A percentile compares a stretch with the other conserved stretches of the same genome.
phyloP scores from a whole-genome alignment of 2,329 filamentous ascomycete genomes.

The Trichophyton mentagrophytes region DNA sequence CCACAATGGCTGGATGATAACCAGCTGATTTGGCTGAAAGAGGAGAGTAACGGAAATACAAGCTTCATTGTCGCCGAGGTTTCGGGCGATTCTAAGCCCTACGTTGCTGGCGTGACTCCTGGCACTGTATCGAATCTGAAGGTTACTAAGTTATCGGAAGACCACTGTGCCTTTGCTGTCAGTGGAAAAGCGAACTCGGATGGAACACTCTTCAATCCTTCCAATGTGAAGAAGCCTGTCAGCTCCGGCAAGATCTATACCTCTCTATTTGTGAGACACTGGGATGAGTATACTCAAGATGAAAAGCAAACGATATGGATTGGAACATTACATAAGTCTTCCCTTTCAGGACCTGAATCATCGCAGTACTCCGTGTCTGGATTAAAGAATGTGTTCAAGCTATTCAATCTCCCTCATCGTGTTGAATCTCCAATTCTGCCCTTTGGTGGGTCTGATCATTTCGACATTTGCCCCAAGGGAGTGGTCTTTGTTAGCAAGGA shows the following conservation, averaged over 20 bases:
- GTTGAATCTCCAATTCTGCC: constrained; percentile 36
- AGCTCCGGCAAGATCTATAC: constrained; percentile 39
- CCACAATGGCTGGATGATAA: constrained; percentile 37
- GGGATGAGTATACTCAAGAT: constrained; percentile 40
- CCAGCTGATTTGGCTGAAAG: constrained; percentile 36
- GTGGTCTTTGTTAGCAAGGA: constrained; percentile 38
- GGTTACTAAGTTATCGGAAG: constrained; percentile 29
- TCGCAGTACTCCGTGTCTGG: constrained; percentile 27
- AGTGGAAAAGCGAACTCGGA: constrained; percentile 37
- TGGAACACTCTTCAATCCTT: constrained; percentile 38
- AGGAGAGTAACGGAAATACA: constrained; percentile 35
- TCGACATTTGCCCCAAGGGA: constrained; percentile 34
- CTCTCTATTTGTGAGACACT: constrained; percentile 41
- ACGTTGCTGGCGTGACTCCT: constrained; percentile 27
- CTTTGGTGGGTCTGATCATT: constrained; percentile 36
- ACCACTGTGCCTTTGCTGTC: constrained; percentile 35
- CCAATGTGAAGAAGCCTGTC: constrained; percentile 35
- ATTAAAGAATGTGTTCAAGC: constrained; percentile 24
- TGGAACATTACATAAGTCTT: constrained; percentile 33
- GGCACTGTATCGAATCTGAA: constrained; percentile 37
- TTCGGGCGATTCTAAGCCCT: constrained; percentile 24
- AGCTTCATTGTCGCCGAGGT: constrained; percentile 34
- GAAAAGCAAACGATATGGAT: constrained; percentile 40
- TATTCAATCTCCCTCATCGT: constrained; percentile 29
- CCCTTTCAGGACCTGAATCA: constrained; percentile 17